These are phyloP conservation scores for Strobilomyces dryophilus DNA, from an alignment of 768 basidiomycete genomes.

Conservation along the genomic window DNA sequence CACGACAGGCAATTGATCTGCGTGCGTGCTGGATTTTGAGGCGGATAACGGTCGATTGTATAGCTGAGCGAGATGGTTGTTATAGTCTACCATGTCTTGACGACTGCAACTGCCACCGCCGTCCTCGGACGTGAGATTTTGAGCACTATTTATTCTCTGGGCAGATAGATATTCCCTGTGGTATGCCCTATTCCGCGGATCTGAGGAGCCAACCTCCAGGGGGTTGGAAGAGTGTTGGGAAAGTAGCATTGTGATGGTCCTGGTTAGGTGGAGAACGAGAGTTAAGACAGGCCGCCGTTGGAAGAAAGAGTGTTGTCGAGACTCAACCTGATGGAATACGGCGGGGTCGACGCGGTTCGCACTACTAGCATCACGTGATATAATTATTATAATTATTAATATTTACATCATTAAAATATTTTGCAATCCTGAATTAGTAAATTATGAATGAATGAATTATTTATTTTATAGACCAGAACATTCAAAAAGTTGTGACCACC, in stretches of 20 bases:
- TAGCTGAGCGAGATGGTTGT: constrained; percentile 45
- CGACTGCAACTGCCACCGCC: constrained; percentile 36
- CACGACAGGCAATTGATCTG: constrained; percentile 26
- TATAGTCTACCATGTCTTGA: constrained; percentile 45
- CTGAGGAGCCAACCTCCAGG: constrained; percentile 62
- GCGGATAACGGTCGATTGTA: constrained; percentile 29
- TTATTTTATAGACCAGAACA: neutral
- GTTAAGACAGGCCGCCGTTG: neutral
- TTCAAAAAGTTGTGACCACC: constrained; percentile 55
- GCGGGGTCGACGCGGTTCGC: constrained; percentile 6
- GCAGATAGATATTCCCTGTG: constrained; percentile 36
- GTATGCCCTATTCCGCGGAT: constrained; percentile 47
- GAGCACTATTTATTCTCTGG: constrained; percentile 28
- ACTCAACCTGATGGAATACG: too few species aligned
- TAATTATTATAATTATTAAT: too few species aligned
- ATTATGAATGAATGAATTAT: too few species aligned
- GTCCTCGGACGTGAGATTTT: constrained; percentile 48
- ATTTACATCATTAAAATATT: too few species aligned
- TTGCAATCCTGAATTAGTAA: too few species aligned
- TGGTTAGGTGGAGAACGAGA: neutral
- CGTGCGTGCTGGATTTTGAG: constrained; percentile 19
- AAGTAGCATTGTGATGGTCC: constrained; percentile 33
- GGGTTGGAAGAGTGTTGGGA: constrained; percentile 76
- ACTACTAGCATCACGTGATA: constrained; percentile 19
- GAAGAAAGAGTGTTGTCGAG: neutral